Evolutionary conservation across 495 filamentous ascomycete genomes (phyloP).

Genomic region (Paragyromitra xinjiangensis): DNA sequence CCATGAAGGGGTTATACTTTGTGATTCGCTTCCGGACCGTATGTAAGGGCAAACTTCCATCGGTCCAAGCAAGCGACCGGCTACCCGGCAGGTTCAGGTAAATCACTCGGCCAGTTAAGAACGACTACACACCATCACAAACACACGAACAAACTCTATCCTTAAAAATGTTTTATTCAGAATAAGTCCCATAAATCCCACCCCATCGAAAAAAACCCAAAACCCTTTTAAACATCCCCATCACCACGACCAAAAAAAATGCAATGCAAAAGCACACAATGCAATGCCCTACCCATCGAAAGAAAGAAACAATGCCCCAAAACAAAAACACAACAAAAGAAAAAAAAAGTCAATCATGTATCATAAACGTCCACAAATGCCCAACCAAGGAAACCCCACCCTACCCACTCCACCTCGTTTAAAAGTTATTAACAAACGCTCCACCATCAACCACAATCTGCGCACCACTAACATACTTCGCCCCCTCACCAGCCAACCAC

Average conservation of each 20-base stretch:
- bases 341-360: constrained; percentile 3
- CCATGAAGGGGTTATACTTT: neutral
- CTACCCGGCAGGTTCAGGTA: too few species aligned
- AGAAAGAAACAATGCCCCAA: neutral
- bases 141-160: neutral
- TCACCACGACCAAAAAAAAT: neutral
- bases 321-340: neutral
- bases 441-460: constrained; percentile 59
- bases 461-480: constrained; percentile 56
- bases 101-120: too few species aligned
- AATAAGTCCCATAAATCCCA: neutral
- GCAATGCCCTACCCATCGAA: constrained; percentile 12
- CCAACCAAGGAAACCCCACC: neutral
- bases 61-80: too few species aligned
- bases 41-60: neutral
- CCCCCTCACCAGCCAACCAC: constrained; percentile 59
- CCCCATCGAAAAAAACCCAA: neutral
- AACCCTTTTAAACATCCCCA: constrained; percentile 11
- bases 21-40: too few species aligned
- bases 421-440: constrained; percentile 53
- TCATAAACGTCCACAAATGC: constrained; percentile 23
- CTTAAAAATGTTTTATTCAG: constrained; percentile 14
- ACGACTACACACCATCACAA: too few species aligned
- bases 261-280: constrained; percentile 24
- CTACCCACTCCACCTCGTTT: neutral